These are phyloP conservation scores for Cadophora luteo-olivacea DNA, from an alignment of 2,329 filamentous ascomycete genomes.

Conservation along the genomic window DNA sequence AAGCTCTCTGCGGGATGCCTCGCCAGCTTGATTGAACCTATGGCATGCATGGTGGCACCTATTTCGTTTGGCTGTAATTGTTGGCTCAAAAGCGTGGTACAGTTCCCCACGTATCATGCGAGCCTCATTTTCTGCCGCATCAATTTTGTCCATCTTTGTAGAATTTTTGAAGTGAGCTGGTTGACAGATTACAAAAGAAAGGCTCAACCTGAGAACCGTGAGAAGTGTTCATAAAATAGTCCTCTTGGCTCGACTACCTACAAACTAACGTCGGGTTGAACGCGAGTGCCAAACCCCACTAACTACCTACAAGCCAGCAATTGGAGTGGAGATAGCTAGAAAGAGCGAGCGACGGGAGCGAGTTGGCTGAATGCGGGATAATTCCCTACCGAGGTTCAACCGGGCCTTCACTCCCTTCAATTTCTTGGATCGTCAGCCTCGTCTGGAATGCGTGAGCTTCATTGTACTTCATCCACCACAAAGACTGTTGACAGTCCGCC, in stretches of 20 bases:
- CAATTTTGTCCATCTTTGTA: constrained; percentile 41
- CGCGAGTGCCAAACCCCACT: neutral
- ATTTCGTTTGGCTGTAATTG: constrained; percentile 67
- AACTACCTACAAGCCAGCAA: neutral
- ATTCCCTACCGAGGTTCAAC: constrained; percentile 1
- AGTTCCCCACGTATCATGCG: constrained; percentile 73
- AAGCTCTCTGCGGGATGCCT: constrained; percentile 64
- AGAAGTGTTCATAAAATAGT: neutral
- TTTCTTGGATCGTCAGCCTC: constrained; percentile 17
- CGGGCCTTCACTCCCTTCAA: neutral
- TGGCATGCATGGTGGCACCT: constrained; percentile 67
- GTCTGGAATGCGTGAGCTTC: neutral
- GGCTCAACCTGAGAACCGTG: neutral
- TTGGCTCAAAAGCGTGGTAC: constrained; percentile 72
- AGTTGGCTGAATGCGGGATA: constrained; percentile 8
- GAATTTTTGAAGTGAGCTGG: neutral
- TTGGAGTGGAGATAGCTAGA: neutral
- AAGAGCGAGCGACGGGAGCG: neutral
- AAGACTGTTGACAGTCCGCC: constrained; percentile 15
- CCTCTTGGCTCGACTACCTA: neutral
- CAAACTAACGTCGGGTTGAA: neutral
- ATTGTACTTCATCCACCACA: constrained; percentile 3
- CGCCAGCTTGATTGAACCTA: constrained; percentile 68
- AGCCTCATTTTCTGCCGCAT: constrained; percentile 55
- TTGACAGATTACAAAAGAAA: neutral